Evolutionary conservation across 352 stramenopile species (phyloP).

Genomic region (Salisapilia sapeloensis): DNA sequence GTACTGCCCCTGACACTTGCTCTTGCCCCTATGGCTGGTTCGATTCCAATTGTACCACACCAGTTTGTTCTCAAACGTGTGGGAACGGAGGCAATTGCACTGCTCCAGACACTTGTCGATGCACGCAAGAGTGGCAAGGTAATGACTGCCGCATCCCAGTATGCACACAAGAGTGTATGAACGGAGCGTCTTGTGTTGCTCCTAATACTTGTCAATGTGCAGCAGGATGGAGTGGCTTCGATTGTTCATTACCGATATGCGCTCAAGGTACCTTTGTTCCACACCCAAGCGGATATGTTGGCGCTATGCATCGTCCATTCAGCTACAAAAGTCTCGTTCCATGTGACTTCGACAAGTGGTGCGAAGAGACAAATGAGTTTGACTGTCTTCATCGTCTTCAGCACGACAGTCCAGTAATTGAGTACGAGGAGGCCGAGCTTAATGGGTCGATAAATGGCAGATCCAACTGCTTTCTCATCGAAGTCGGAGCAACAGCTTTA

Average conservation of each 20-base stretch:
- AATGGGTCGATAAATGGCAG: background rate
- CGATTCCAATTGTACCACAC: slow-evolving; percentile 92
- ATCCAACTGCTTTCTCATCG: slow-evolving; percentile 60
- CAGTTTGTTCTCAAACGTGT: slow-evolving; percentile 91
- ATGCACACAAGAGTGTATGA: slow-evolving; percentile 77
- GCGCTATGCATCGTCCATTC: slow-evolving; percentile 43
- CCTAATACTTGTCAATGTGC: slow-evolving; percentile 90
- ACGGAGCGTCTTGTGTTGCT: slow-evolving; percentile 84
- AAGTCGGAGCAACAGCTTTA: slow-evolving; percentile 63
- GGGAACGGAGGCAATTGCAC: slow-evolving; percentile 94
- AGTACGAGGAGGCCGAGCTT: too few relatives aligned
- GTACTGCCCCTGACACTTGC: slow-evolving; percentile 88
- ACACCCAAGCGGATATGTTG: slow-evolving; percentile 43
- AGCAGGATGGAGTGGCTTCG: slow-evolving; percentile 83
- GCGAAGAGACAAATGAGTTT: slow-evolving; percentile 83
- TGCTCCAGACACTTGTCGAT: slow-evolving; percentile 81
- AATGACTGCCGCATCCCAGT: slow-evolving; percentile 85
- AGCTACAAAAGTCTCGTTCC: slow-evolving; percentile 67
- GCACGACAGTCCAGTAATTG: slow-evolving; percentile 16
- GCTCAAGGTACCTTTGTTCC: slow-evolving; percentile 87
- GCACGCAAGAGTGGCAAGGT: slow-evolving; percentile 76
- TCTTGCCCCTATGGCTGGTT: slow-evolving; percentile 86
- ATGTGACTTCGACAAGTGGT: slow-evolving; percentile 85
- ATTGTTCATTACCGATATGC: slow-evolving; percentile 87
- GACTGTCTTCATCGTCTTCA: slow-evolving; percentile 70